Percentiles rank a stretch among this genome's conserved stretches.
phyloP scores from a whole-genome alignment of 495 filamentous ascomycete genomes.

The Viridothelium virens region DNA sequence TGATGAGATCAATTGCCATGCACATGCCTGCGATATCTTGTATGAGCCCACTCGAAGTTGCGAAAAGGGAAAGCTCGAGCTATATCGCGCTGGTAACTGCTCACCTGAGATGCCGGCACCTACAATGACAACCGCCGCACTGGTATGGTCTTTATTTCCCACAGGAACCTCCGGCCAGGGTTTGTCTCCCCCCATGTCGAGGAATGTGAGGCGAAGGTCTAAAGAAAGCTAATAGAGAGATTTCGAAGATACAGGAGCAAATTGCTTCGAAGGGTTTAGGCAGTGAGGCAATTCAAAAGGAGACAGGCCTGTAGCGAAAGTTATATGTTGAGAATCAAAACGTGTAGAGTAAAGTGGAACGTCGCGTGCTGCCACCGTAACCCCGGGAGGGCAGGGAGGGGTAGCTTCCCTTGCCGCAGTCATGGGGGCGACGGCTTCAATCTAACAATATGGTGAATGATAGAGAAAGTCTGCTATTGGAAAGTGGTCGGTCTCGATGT shows the following conservation, averaged over 20 bases:
- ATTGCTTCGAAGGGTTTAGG: no score
- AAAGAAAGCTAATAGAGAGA: not conserved
- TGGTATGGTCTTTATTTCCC: conserved; percentile 35
- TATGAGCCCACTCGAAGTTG: not conserved
- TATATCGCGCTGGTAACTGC: not conserved
- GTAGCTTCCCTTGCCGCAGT: not conserved
- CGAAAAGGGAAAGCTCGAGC: not conserved
- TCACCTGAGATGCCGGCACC: conserved; percentile 46
- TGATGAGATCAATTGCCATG: conserved; percentile 52
- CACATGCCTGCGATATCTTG: conserved; percentile 35
- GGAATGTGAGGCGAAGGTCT: not conserved
- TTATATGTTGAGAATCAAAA: not conserved
- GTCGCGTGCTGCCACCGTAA: not conserved
- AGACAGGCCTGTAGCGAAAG: not conserved
- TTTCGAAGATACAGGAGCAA: no score
- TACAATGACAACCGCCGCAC: conserved; percentile 48
- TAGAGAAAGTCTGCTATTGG: not conserved
- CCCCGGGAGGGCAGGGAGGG: not conserved
- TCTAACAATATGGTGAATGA: not conserved
- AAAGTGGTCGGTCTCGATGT: no score
- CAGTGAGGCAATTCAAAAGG: no score
- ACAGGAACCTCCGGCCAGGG: conserved; percentile 31
- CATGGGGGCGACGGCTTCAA: not conserved
- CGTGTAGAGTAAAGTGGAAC: not conserved
- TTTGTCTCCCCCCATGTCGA: conserved; percentile 15